A percentile compares a stretch with the other conserved stretches of the same genome.
Evolutionary conservation across 257 asterid genomes (phyloP).

Genomic region (Capsicum baccatum): DNA sequence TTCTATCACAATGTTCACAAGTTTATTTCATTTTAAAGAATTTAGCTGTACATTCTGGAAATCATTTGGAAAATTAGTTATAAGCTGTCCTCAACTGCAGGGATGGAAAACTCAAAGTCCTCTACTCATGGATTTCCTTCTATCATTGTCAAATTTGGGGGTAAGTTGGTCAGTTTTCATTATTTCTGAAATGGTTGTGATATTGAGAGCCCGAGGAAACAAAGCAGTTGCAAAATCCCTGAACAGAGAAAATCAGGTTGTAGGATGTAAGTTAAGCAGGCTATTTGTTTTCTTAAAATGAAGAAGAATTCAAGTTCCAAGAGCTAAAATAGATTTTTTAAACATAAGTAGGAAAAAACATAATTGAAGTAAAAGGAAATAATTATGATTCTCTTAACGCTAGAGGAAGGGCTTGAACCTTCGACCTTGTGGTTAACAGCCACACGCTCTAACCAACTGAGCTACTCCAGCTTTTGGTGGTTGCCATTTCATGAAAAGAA

Average conservation of each 20-base stretch:
- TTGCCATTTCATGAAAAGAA: neutral
- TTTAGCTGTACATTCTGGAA: neutral
- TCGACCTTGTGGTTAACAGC: constrained; percentile 55
- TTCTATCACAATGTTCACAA: neutral
- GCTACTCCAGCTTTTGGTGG: constrained; percentile 38
- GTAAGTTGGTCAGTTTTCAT: too few relatives aligned
- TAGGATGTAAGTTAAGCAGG: too few relatives aligned
- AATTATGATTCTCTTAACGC: neutral
- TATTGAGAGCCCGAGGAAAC: too few relatives aligned
- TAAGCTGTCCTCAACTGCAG: neutral
- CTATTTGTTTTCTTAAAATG: too few relatives aligned
- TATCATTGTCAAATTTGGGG: too few relatives aligned
- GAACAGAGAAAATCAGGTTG: too few relatives aligned
- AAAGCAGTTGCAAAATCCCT: too few relatives aligned
- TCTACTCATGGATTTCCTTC: neutral
- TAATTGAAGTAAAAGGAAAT: neutral
- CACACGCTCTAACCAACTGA: constrained; percentile 56
- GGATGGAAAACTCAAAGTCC: neutral
- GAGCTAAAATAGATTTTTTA: too few relatives aligned
- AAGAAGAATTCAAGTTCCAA: too few relatives aligned
- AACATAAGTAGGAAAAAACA: too few relatives aligned
- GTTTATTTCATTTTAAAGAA: neutral
- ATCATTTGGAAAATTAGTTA: neutral
- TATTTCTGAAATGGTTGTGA: too few relatives aligned
- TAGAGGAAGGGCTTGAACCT: constrained; percentile 40